These are phyloP conservation scores for Gyromitra esculenta DNA, from an alignment of 2,329 filamentous ascomycete genomes.

Conservation along the genomic window DNA sequence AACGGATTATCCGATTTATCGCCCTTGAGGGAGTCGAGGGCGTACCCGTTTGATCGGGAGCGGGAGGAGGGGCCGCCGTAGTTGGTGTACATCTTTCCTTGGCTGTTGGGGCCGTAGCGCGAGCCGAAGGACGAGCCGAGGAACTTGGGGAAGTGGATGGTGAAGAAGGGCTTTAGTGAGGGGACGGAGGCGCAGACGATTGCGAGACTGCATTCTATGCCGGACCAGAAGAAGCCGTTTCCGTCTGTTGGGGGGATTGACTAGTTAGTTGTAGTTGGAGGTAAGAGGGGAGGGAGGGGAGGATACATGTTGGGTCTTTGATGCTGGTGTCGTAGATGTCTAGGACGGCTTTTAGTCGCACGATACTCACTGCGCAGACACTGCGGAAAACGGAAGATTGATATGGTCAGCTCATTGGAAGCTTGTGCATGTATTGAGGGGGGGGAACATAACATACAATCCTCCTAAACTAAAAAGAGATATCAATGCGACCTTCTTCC, in stretches of 20 bases:
- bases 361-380: constrained; percentile 36
- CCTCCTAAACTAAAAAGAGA: constrained; percentile 65
- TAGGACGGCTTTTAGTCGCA: constrained; percentile 21
- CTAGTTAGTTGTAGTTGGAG: background rate
- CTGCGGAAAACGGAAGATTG: background rate
- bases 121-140: constrained; percentile 45
- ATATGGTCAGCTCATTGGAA: background rate
- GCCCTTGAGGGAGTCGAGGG: constrained; percentile 19
- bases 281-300: background rate
- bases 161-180: constrained; percentile 65
- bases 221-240: constrained; percentile 38
- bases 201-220: constrained; percentile 58
- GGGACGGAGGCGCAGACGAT: constrained; percentile 66
- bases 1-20: background rate
- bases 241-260: background rate
- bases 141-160: constrained; percentile 60
- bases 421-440: background rate
- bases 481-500: constrained; percentile 64
- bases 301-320: constrained; percentile 34
- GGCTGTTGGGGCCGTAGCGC: constrained; percentile 21
- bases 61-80: constrained; percentile 16
- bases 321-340: constrained; percentile 24
- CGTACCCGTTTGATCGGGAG: constrained; percentile 18
- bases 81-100: constrained; percentile 33
- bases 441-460: constrained; percentile 22